Evolutionary conservation across 2,329 filamentous ascomycete genomes (phyloP).

Genomic region (Alternaria angustiovoidea): DNA sequence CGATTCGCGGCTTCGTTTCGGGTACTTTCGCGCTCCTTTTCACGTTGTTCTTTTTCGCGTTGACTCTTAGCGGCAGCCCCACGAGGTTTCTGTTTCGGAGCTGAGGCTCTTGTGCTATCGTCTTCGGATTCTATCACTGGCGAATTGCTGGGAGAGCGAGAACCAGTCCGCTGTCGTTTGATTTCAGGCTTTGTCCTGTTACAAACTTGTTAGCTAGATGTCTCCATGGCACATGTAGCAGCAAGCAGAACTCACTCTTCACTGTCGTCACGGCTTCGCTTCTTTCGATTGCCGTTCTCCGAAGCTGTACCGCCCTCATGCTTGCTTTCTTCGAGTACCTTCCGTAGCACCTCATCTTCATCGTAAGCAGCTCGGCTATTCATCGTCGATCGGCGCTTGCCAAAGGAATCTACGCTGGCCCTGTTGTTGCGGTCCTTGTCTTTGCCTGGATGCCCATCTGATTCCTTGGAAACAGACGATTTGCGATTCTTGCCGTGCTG

Average conservation of each 20-base stretch:
- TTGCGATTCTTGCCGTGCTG: constrained; percentile 65
- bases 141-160: constrained; percentile 56
- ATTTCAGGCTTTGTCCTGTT: constrained; percentile 72
- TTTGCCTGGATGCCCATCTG: constrained; percentile 62
- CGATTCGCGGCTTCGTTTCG: constrained; percentile 78
- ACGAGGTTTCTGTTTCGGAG: constrained; percentile 54
- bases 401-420: constrained; percentile 65
- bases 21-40: constrained; percentile 74
- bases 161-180: constrained; percentile 82
- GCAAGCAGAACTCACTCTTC: constrained; percentile 77
- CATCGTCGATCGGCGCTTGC: constrained; percentile 94
- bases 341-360: constrained; percentile 86
- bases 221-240: constrained; percentile 9
- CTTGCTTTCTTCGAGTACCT: constrained; percentile 95
- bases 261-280: constrained; percentile 87
- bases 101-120: constrained; percentile 59
- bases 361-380: constrained; percentile 97
- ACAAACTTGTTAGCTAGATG: constrained; percentile 40
- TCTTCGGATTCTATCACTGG: constrained; percentile 76
- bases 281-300: constrained; percentile 69
- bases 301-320: constrained; percentile 71
- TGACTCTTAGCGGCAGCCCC: constrained; percentile 59
- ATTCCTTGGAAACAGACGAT: constrained; percentile 71
- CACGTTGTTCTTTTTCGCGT: constrained; percentile 68
- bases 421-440: constrained; percentile 63